Percentiles rank a stretch among this genome's conserved stretches.
phyloP scores from a whole-genome alignment of 2,329 filamentous ascomycete genomes.

The Calonectria crousiana region DNA sequence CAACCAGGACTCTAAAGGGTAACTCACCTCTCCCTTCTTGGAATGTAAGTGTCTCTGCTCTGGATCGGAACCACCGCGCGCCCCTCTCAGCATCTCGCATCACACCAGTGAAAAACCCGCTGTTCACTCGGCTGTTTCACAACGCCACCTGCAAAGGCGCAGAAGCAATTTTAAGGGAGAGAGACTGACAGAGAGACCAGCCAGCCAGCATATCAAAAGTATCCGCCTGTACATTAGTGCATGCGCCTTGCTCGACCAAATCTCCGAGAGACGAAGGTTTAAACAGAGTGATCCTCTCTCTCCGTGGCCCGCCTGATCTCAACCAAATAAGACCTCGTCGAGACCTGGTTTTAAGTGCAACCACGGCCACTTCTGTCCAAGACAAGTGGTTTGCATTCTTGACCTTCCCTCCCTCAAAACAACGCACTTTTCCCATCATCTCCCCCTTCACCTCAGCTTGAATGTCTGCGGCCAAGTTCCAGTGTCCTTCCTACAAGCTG shows the following conservation, averaged over 20 bases:
- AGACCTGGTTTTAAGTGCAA: slow-evolving; percentile 52
- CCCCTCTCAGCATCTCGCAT: slow-evolving; percentile 48
- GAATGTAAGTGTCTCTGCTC: slow-evolving; percentile 54
- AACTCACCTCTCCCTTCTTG: slow-evolving; percentile 47
- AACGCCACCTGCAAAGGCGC: slow-evolving; percentile 47
- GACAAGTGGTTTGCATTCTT: slow-evolving; percentile 54
- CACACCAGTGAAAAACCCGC: slow-evolving; percentile 50
- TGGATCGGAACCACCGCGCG: slow-evolving; percentile 51
- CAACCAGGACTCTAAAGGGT: slow-evolving; percentile 36
- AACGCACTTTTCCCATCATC: slow-evolving; percentile 49
- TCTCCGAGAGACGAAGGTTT: slow-evolving; percentile 51
- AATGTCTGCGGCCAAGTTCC: slow-evolving; percentile 71
- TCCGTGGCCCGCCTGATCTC: slow-evolving; percentile 43
- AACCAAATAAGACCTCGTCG: slow-evolving; percentile 52
- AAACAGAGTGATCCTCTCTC: slow-evolving; percentile 45
- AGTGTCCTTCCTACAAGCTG: slow-evolving; percentile 67
- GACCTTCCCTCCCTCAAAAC: slow-evolving; percentile 42
- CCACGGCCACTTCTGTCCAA: slow-evolving; percentile 50
- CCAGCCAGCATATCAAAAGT: slow-evolving; percentile 46
- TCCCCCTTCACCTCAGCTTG: slow-evolving; percentile 58
- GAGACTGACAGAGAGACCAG: slow-evolving; percentile 46
- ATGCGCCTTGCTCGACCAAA: slow-evolving; percentile 51
- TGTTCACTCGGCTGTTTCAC: slow-evolving; percentile 51
- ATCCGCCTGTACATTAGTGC: slow-evolving; percentile 47
- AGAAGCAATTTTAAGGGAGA: slow-evolving; percentile 51